Conservation (phyloP, 2,329 filamentous ascomycete genomes). For the Myriosclerotinia scirpicola region DNA sequence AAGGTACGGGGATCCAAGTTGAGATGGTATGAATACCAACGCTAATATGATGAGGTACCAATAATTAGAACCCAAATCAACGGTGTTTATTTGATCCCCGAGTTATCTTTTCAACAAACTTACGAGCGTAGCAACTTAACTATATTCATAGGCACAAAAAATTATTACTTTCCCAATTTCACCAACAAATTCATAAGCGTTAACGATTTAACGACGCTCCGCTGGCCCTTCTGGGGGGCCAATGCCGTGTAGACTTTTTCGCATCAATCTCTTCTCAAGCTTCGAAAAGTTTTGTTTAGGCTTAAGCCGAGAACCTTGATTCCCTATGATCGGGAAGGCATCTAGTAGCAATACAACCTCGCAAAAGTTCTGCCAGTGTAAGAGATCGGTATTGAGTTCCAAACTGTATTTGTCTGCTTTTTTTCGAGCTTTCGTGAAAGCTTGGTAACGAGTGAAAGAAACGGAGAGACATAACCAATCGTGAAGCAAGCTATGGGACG, state of each 20-base stretch:
- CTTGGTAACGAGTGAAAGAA: slow-evolving; percentile 17
- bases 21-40: slow-evolving; percentile 14
- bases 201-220: too few relatives aligned
- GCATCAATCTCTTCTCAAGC: neutral
- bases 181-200: too few relatives aligned
- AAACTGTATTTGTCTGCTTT: neutral
- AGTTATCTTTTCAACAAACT: neutral
- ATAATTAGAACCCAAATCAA: slow-evolving; percentile 13
- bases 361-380: neutral
- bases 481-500: neutral
- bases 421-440: neutral
- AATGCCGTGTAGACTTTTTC: too few relatives aligned
- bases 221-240: too few relatives aligned
- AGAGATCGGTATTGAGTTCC: neutral
- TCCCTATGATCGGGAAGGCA: neutral
- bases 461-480: slow-evolving; percentile 22
- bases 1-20: slow-evolving; percentile 3
- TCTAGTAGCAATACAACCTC: neutral
- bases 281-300: neutral
- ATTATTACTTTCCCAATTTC: too few relatives aligned
- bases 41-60: slow-evolving; percentile 19
- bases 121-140: too few relatives aligned
- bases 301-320: neutral
- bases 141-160: too few relatives aligned
- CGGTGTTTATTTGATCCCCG: neutral